phyloP scores from a whole-genome alignment of 768 basidiomycete species.

The Russula compacta region DNA sequence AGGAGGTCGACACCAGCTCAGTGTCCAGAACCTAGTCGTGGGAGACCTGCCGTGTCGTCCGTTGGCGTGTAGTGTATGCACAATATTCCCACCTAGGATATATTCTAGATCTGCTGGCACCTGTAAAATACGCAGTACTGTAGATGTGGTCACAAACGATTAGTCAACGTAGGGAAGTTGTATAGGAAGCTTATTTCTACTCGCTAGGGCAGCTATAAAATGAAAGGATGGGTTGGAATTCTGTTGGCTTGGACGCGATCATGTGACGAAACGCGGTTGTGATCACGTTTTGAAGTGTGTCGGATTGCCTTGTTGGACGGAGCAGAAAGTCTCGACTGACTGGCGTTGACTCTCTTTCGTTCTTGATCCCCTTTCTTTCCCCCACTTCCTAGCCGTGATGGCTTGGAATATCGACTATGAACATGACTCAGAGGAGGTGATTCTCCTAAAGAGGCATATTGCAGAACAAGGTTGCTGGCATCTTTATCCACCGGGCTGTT shows the following conservation, averaged over 20 bases:
- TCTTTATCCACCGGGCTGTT: background rate
- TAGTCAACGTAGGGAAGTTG: background rate
- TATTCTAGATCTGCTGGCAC: background rate
- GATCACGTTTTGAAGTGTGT: conserved; percentile 5
- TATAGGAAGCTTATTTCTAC: background rate
- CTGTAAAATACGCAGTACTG: conserved; percentile 1
- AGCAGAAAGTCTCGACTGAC: background rate
- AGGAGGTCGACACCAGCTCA: conserved; percentile 9
- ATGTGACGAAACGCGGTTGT: conserved; percentile 14
- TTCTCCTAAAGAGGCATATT: conserved; percentile 18
- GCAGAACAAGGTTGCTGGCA: conserved; percentile 16
- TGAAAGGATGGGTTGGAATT: too few species aligned
- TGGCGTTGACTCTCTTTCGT: background rate
- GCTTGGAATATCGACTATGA: conserved; percentile 18
- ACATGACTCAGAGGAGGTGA: conserved; percentile 17
- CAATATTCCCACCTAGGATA: background rate
- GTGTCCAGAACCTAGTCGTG: conserved; percentile 5
- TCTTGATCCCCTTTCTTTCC: background rate
- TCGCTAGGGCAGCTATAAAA: background rate
- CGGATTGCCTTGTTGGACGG: background rate
- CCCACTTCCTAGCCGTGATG: conserved; percentile 9
- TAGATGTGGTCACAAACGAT: background rate
- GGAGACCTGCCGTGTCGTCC: conserved; percentile 1
- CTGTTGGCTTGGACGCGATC: conserved; percentile 6
- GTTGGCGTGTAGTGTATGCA: background rate